Conservation (phyloP, 148 eudicot genomes). For the Rhododendron ferrugineum region DNA sequence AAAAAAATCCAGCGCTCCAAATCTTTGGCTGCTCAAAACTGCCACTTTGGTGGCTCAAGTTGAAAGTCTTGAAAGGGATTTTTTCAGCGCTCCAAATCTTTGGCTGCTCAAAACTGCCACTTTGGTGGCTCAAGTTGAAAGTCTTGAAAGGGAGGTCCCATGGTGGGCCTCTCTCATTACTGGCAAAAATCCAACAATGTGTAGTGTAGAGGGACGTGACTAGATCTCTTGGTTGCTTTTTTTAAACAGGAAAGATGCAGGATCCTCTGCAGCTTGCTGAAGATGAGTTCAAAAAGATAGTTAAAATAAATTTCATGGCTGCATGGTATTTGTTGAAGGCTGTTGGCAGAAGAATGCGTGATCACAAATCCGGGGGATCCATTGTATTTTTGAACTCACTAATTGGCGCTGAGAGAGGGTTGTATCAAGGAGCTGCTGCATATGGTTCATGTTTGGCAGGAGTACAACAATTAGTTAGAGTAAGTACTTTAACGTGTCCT, state of each 20-base stretch:
- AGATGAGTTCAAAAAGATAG: constrained; percentile 69
- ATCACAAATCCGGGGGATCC: constrained; percentile 79
- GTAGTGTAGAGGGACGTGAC: background rate
- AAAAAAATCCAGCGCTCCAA: background rate
- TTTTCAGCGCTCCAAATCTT: too few relatives aligned
- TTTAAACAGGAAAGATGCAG: constrained; percentile 70
- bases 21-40: background rate
- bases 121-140: background rate
- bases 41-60: background rate
- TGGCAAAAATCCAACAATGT: background rate
- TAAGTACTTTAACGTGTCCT: constrained; percentile 24
- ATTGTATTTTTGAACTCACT: constrained; percentile 71
- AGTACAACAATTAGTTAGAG: constrained; percentile 75
- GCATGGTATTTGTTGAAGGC: constrained; percentile 78
- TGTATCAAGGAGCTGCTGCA: constrained; percentile 88
- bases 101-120: background rate
- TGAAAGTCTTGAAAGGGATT: background rate
- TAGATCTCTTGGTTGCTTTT: background rate
- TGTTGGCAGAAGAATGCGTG: constrained; percentile 71
- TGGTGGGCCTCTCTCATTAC: background rate
- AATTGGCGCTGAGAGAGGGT: constrained; percentile 81
- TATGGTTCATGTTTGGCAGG: constrained; percentile 85
- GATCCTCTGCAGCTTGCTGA: constrained; percentile 55
- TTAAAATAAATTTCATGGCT: constrained; percentile 66
- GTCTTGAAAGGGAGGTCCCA: background rate